These are phyloP conservation scores for Dysphania ambrosioides DNA, from an alignment of 148 eudicot genomes.

Conservation along the genomic window DNA sequence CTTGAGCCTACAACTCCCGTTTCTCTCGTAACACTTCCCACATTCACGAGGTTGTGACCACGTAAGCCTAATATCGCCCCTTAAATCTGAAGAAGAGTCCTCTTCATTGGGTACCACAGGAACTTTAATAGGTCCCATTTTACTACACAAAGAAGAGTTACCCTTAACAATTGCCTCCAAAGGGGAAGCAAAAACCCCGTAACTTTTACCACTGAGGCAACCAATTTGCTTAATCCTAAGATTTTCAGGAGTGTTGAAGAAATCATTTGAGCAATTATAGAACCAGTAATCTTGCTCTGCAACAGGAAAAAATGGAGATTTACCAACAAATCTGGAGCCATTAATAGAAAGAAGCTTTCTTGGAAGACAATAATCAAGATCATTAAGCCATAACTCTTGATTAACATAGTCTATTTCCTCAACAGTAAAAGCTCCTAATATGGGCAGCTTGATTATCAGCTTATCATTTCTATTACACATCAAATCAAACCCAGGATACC, in stretches of 20 bases:
- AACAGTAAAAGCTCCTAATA: conserved; percentile 20
- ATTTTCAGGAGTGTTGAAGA: neutral
- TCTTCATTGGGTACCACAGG: conserved; percentile 31
- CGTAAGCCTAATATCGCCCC: conserved; percentile 32
- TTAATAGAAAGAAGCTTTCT: conserved; percentile 24
- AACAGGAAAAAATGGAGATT: conserved; percentile 13
- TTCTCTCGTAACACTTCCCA: conserved; percentile 32
- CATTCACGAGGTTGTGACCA: conserved; percentile 37
- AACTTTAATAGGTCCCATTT: conserved; percentile 25
- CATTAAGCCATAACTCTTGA: conserved; percentile 30
- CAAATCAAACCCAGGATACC: conserved; percentile 31
- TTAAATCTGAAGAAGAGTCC: too few relatives aligned
- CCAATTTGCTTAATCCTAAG: conserved; percentile 25
- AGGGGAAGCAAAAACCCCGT: conserved; percentile 39
- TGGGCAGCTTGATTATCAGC: conserved; percentile 13
- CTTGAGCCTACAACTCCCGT: conserved; percentile 35
- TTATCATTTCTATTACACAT: conserved; percentile 15
- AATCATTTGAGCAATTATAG: conserved; percentile 28
- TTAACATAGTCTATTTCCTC: conserved; percentile 26
- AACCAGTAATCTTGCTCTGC: conserved; percentile 17
- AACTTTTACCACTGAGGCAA: conserved; percentile 38
- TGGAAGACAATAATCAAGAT: conserved; percentile 32
- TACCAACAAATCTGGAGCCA: neutral
- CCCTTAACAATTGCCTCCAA: neutral
- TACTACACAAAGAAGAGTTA: too few relatives aligned